Conservation (phyloP, 2,329 filamentous ascomycete genomes). For the Xylaria sp. region DNA sequence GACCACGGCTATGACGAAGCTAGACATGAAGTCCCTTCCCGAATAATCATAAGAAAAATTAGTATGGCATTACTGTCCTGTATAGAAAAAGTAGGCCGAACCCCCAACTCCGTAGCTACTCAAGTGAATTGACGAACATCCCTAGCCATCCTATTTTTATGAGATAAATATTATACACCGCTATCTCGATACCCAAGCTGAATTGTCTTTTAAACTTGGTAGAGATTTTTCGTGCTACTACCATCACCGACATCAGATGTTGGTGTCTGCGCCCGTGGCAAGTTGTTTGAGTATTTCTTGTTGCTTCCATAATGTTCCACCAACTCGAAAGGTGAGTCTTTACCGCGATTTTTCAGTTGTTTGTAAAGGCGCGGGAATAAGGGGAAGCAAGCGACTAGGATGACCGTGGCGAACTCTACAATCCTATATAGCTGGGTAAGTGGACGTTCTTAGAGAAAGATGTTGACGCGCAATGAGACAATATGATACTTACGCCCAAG, state of each 20-base stretch:
- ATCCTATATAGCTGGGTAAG: constrained; percentile 9
- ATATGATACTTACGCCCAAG: constrained; percentile 25
- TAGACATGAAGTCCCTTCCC: neutral
- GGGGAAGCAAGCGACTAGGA: constrained; percentile 30
- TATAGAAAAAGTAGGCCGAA: neutral
- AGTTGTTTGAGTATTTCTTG: constrained; percentile 22
- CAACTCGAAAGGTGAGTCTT: constrained; percentile 38
- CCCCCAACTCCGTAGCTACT: neutral
- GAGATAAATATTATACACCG: neutral
- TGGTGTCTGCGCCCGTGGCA: neutral
- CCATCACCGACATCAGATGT: constrained; percentile 44
- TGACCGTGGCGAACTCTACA: constrained; percentile 24
- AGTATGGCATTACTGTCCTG: too few relatives aligned
- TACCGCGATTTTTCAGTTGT: constrained; percentile 43
- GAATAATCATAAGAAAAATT: too few relatives aligned
- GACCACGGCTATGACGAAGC: neutral
- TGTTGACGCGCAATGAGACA: neutral
- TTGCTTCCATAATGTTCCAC: constrained; percentile 49
- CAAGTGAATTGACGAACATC: neutral
- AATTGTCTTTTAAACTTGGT: constrained; percentile 46
- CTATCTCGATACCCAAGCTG: neutral
- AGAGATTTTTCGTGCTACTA: constrained; percentile 42
- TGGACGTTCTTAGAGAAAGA: neutral
- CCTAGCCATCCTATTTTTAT: neutral
- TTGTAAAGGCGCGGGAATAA: constrained; percentile 25